Conservation (phyloP, 805 yeast genomes). For the Wickerhamomyces ciferrii region DNA sequence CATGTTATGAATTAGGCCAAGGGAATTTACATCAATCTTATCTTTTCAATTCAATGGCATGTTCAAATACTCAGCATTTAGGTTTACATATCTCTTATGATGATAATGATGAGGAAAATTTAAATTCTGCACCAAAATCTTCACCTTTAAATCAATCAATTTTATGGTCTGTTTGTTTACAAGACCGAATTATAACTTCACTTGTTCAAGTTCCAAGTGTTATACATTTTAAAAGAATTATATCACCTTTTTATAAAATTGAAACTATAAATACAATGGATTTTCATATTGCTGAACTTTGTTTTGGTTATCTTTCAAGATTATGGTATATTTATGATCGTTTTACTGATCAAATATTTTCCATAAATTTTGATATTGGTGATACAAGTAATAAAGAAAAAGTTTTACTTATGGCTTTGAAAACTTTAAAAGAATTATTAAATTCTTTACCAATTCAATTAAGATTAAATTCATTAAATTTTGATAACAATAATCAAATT, state of each 20-base stretch:
- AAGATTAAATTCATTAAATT: slow-evolving; percentile 1
- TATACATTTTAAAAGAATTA: slow-evolving; percentile 28
- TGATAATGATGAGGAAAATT: slow-evolving; percentile 3
- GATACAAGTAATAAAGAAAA: slow-evolving; percentile 24
- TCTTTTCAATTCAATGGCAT: slow-evolving; percentile 24
- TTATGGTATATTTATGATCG: slow-evolving; percentile 27
- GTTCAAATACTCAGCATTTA: slow-evolving; percentile 28
- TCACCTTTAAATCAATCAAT: slow-evolving; percentile 23
- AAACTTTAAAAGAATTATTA: slow-evolving; percentile 18
- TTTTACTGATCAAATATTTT: slow-evolving; percentile 28
- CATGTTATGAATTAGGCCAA: slow-evolving; percentile 26
- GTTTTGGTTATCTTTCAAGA: slow-evolving; percentile 22
- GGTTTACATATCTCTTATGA: slow-evolving; percentile 24
- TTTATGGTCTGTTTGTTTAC: slow-evolving; percentile 26
- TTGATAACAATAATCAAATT: not conserved
- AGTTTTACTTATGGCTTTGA: slow-evolving; percentile 20
- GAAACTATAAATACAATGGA: slow-evolving; percentile 6
- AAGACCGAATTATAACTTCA: slow-evolving; percentile 24
- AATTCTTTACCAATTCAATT: slow-evolving; percentile 17
- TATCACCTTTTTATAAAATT: slow-evolving; percentile 25
- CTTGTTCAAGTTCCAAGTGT: slow-evolving; percentile 25
- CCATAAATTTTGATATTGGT: slow-evolving; percentile 26
- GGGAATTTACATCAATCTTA: slow-evolving; percentile 26
- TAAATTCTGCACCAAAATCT: slow-evolving; percentile 2
- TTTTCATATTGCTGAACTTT: slow-evolving; percentile 16